Evolutionary conservation across 1,139 yeast species (phyloP).

Genomic region (Candida gigantensis): DNA sequence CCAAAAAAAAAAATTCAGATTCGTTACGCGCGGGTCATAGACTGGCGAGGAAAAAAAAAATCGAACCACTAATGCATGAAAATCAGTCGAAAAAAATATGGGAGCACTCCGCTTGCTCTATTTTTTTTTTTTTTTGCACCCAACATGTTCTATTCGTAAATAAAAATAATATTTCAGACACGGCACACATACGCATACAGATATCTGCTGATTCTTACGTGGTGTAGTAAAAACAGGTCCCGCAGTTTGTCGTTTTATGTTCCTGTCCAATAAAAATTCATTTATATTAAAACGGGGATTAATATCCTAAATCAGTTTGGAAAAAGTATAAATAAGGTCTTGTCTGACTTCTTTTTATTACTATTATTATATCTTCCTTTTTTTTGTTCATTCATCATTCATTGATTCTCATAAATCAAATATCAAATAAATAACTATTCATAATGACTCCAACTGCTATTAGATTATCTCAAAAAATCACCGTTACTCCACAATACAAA

Average conservation of each 20-base stretch:
- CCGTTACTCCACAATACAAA: conserved; percentile 22
- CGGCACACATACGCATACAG: neutral
- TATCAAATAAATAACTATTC: neutral
- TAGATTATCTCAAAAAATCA: conserved; percentile 10
- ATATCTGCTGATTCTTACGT: conserved; percentile 12
- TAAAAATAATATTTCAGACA: too few relatives aligned
- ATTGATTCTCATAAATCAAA: neutral
- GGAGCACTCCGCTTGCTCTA: neutral
- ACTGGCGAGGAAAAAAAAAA: neutral
- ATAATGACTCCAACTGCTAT: conserved; percentile 14
- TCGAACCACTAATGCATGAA: conserved; percentile 5
- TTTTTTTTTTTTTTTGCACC: conserved; percentile 8
- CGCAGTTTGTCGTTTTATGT: neutral
- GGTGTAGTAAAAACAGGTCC: conserved; percentile 1
- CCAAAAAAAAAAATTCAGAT: neutral
- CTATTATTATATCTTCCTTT: too few relatives aligned
- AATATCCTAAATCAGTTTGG: too few relatives aligned
- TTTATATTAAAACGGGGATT: too few relatives aligned
- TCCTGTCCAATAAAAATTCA: conserved; percentile 2
- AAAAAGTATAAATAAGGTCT: too few relatives aligned
- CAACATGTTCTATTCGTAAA: too few relatives aligned
- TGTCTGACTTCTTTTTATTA: too few relatives aligned
- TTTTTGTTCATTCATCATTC: too few relatives aligned
- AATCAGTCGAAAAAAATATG: neutral
- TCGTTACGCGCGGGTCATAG: too few relatives aligned